Percentiles rank a stretch among this genome's conserved stretches.
These are phyloP conservation scores for Sutorius australiensis DNA, from an alignment of 768 basidiomycete genomes.

Conservation along the genomic window DNA sequence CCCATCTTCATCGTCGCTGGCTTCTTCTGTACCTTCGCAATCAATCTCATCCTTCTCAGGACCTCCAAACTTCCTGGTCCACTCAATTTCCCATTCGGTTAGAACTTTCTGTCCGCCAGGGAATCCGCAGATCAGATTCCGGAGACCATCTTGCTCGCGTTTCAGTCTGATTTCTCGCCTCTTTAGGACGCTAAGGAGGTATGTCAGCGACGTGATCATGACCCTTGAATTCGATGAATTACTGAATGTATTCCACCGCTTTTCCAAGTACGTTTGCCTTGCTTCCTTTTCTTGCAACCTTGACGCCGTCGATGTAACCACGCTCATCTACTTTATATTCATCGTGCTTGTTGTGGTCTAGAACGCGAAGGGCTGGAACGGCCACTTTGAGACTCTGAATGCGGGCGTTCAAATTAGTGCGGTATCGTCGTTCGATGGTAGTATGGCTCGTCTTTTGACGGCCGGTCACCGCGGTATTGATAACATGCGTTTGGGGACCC, in stretches of 20 bases:
- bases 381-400: conserved; percentile 77
- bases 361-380: conserved; percentile 77
- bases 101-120: conserved; percentile 72
- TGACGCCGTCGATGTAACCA: conserved; percentile 90
- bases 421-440: conserved; percentile 84
- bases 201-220: conserved; percentile 3
- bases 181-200: conserved; percentile 61
- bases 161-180: conserved; percentile 66
- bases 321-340: conserved; percentile 65
- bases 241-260: conserved; percentile 85
- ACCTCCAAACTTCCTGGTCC: conserved; percentile 71
- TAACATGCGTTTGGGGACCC: conserved; percentile 22
- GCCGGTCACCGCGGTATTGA: conserved; percentile 13
- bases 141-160: conserved; percentile 73
- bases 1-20: conserved; percentile 42
- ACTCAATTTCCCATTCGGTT: conserved; percentile 72
- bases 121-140: conserved; percentile 62
- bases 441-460: conserved; percentile 79
- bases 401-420: conserved; percentile 84
- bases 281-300: conserved; percentile 85
- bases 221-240: conserved; percentile 11
- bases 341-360: conserved; percentile 54
- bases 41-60: conserved; percentile 73
- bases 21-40: conserved; percentile 36
- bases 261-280: conserved; percentile 90